phyloP scores from a whole-genome alignment of 2,329 filamentous ascomycete species.

The Calonectria pseudoturangicola region DNA sequence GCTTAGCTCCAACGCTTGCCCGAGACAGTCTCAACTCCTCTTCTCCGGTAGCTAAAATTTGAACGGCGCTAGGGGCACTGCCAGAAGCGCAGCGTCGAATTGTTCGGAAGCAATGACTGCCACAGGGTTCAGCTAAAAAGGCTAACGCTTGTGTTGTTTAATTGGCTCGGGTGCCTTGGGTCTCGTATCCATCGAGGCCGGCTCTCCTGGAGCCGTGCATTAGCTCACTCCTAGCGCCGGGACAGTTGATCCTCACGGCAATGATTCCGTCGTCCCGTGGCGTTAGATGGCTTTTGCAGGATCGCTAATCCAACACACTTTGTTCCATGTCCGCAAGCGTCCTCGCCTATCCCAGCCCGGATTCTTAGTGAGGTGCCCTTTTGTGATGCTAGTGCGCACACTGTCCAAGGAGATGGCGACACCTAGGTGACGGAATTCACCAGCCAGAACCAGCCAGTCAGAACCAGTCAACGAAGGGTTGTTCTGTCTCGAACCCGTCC shows the following conservation, averaged over 20 bases:
- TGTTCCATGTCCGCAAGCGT: background rate
- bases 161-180: slow-evolving; percentile 1
- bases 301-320: background rate
- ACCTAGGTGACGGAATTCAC: background rate
- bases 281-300: background rate
- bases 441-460: background rate
- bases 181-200: slow-evolving; percentile 4
- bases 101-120: slow-evolving; percentile 6
- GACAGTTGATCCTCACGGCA: slow-evolving; percentile 13
- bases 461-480: background rate
- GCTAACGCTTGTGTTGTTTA: background rate
- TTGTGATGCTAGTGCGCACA: slow-evolving; percentile 12
- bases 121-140: background rate
- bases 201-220: slow-evolving; percentile 15
- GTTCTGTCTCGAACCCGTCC: background rate
- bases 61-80: background rate
- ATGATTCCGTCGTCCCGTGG: slow-evolving; percentile 1
- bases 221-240: slow-evolving; percentile 7
- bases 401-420: slow-evolving; percentile 1
- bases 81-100: slow-evolving; percentile 10
- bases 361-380: background rate
- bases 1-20: slow-evolving; percentile 1
- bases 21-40: slow-evolving; percentile 8
- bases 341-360: background rate
- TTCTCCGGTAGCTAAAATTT: slow-evolving; percentile 2